Percentiles rank a stretch among this genome's conserved stretches.
Evolutionary conservation across 2,329 filamentous ascomycete genomes (phyloP).

Genomic region (Epichloe gansuensis): DNA sequence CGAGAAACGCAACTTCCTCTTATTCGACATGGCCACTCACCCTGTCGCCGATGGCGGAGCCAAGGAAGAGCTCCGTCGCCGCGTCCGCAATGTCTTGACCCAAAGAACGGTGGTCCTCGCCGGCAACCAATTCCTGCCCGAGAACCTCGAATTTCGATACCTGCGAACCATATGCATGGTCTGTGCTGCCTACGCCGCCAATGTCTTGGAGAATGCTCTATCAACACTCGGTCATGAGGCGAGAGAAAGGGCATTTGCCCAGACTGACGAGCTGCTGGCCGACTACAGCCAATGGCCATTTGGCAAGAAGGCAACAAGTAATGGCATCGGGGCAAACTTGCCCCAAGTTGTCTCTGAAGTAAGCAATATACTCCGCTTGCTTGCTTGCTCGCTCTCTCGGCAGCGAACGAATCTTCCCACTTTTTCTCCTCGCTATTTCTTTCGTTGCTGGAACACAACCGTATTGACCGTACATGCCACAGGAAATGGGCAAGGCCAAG

Average conservation of each 20-base stretch:
- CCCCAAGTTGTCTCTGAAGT: conserved; percentile 74
- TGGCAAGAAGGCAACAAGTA: conserved; percentile 63
- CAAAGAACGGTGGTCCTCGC: conserved; percentile 88
- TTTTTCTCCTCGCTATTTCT: no score
- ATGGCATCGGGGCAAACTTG: conserved; percentile 85
- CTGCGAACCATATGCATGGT: conserved; percentile 90
- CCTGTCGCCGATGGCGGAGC: conserved; percentile 91
- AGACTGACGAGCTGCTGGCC: conserved; percentile 89
- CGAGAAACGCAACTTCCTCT: conserved; percentile 97
- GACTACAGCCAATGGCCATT: conserved; percentile 99
- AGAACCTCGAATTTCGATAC: conserved; percentile 89
- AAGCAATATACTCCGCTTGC: conserved; percentile 9
- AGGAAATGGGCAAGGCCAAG: conserved; percentile 73
- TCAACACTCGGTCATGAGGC: conserved; percentile 89
- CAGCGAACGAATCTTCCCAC: background rate
- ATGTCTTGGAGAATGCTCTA: conserved; percentile 95
- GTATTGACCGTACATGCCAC: conserved; percentile 10
- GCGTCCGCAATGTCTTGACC: conserved; percentile 84
- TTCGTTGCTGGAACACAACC: background rate
- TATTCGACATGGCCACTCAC: conserved; percentile 99
- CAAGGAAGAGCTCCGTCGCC: conserved; percentile 91
- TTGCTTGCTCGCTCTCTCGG: background rate
- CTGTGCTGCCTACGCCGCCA: conserved; percentile 93
- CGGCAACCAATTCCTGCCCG: conserved; percentile 77
- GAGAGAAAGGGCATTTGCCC: conserved; percentile 85